phyloP scores from a whole-genome alignment of 768 basidiomycete species.

The Suillus sp. region DNA sequence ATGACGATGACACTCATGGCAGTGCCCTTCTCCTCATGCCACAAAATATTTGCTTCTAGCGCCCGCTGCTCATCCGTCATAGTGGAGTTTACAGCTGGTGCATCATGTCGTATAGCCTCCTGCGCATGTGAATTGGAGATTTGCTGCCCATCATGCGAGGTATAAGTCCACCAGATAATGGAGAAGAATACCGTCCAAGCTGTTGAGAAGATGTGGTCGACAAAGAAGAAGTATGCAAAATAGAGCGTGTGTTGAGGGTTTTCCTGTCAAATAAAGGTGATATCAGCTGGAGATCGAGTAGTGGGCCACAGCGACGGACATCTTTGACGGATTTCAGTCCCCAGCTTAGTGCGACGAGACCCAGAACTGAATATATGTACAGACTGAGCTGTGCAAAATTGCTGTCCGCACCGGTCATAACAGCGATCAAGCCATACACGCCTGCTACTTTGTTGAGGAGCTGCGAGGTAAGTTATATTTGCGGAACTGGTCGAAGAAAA shows the following conservation, averaged over 20 bases:
- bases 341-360: conserved; percentile 81
- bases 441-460: conserved; percentile 98
- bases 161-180: conserved; percentile 87
- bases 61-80: conserved; percentile 69
- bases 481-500: conserved; percentile 1
- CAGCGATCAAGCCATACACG: conserved; percentile 92
- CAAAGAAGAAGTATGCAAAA: conserved; percentile 89
- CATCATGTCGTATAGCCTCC: conserved; percentile 73
- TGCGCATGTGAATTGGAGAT: conserved; percentile 87
- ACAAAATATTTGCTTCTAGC: conserved; percentile 76
- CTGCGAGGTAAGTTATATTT: conserved; percentile 40
- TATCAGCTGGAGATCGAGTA: conserved; percentile 7
- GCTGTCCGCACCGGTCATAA: conserved; percentile 89
- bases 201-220: conserved; percentile 90
- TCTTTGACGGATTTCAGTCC: conserved; percentile 84
- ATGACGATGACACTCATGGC: conserved; percentile 75
- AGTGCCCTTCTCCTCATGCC: conserved; percentile 87
- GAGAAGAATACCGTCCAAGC: conserved; percentile 93
- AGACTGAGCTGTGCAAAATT: conserved; percentile 89
- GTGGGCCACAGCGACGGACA: conserved; percentile 48
- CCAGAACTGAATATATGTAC: conserved; percentile 90
- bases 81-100: conserved; percentile 45
- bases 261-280: conserved; percentile 60
- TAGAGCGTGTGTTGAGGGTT: conserved; percentile 81
- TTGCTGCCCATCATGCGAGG: conserved; percentile 86